Conservation (phyloP, 306 rosid genomes). For the Potentilla sterilis region DNA sequence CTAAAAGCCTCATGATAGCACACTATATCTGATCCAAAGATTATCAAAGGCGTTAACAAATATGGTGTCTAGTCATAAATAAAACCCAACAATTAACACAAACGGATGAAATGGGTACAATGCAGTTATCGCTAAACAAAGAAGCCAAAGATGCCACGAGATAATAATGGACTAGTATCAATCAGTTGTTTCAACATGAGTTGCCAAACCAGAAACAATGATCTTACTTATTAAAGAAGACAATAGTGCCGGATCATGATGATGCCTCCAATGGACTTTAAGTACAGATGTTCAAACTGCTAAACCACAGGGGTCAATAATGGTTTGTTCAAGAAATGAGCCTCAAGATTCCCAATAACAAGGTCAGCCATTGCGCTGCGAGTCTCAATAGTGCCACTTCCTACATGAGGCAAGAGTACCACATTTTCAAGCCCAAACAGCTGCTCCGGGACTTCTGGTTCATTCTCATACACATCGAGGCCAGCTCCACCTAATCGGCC, state of each 20-base stretch:
- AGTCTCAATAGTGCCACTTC: constrained; percentile 74
- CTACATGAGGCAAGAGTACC: constrained; percentile 72
- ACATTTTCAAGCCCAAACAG: constrained; percentile 72
- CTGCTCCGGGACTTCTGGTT: constrained; percentile 76
- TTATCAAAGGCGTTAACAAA: not conserved
- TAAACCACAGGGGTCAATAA: constrained; percentile 64
- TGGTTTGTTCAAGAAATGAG: constrained; percentile 73
- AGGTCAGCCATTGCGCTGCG: constrained; percentile 74
- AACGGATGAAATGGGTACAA: not conserved
- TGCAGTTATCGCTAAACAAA: not conserved
- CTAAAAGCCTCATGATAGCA: too few relatives aligned
- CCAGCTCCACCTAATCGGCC: constrained; percentile 91
- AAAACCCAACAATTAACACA: not conserved
- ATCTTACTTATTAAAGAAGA: constrained; percentile 2
- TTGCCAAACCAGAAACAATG: constrained; percentile 9
- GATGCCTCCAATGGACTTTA: constrained; percentile 4
- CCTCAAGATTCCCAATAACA: constrained; percentile 70
- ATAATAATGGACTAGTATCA: not conserved
- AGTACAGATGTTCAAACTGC: not conserved
- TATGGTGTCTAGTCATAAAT: not conserved
- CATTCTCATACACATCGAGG: constrained; percentile 73
- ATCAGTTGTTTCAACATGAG: not conserved
- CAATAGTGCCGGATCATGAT: not conserved
- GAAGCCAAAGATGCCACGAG: not conserved
- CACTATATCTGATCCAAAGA: too few relatives aligned